Evolutionary conservation across 805 yeast species (phyloP).

Genomic region (Myxozyma neglecta): DNA sequence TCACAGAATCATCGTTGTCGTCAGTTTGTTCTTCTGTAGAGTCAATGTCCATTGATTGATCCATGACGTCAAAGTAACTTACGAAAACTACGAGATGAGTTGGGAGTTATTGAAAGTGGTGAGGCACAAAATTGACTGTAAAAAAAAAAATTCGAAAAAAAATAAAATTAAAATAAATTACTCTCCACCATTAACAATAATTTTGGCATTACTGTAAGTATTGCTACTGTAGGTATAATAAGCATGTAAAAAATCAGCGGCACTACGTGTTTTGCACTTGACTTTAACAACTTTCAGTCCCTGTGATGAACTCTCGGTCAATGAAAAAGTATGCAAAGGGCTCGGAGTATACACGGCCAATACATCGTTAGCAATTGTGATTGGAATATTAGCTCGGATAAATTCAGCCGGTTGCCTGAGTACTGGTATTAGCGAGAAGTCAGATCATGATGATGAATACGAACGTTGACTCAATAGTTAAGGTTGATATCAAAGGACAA

Average conservation of each 20-base stretch:
- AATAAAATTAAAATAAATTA: no score
- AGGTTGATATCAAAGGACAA: not conserved
- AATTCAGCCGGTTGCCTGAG: not conserved
- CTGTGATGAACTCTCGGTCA: not conserved
- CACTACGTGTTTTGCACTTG: not conserved
- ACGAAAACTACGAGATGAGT: no score
- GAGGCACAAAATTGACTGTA: no score
- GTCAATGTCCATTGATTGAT: no score
- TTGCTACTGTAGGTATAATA: not conserved
- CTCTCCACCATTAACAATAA: not conserved
- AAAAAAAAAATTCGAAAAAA: no score
- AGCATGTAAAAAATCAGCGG: not conserved
- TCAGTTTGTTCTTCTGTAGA: no score
- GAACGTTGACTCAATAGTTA: not conserved
- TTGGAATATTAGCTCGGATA: not conserved
- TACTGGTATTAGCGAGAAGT: not conserved
- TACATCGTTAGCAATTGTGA: not conserved
- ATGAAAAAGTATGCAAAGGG: not conserved
- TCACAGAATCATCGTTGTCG: no score
- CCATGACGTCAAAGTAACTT: no score
- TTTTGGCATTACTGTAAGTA: not conserved
- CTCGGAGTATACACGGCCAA: not conserved
- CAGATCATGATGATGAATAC: not conserved
- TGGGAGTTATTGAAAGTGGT: no score
- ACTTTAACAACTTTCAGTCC: not conserved